Evolutionary conservation across 163 green algal genomes (phyloP).

Genomic region (Prototheca wickerhamii): DNA sequence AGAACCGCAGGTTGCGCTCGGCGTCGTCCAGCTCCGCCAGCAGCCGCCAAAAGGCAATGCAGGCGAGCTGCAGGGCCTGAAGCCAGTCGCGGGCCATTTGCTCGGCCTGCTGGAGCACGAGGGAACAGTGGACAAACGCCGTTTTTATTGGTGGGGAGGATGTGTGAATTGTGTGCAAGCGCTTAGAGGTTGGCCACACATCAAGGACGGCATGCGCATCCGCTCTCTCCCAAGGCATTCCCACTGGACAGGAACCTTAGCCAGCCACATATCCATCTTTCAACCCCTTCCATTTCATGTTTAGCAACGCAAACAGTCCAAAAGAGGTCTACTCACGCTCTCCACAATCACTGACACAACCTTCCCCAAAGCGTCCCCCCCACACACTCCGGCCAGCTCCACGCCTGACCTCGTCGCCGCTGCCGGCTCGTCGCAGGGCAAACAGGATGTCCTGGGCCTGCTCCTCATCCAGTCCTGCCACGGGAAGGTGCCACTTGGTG

Average conservation of each 20-base stretch:
- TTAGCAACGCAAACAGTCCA: no score
- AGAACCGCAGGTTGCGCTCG: slow-evolving; percentile 50
- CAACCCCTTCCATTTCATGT: no score
- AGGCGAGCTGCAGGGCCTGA: slow-evolving; percentile 21
- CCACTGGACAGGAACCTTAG: no score
- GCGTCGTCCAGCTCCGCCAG: slow-evolving; percentile 34
- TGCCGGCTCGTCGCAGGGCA: slow-evolving; percentile 12
- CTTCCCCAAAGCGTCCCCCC: not conserved
- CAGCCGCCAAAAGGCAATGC: slow-evolving; percentile 26
- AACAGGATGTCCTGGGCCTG: slow-evolving; percentile 22
- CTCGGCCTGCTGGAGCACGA: not conserved
- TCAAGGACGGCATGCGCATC: no score
- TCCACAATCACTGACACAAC: not conserved
- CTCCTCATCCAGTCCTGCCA: slow-evolving; percentile 19
- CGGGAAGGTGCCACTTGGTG: not conserved
- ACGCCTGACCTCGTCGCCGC: slow-evolving; percentile 1
- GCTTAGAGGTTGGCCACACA: no score
- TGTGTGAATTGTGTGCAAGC: no score
- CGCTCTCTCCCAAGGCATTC: no score
- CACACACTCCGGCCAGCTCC: not conserved
- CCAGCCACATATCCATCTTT: no score
- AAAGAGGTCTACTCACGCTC: not conserved
- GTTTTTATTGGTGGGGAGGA: not conserved
- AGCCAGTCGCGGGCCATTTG: slow-evolving; percentile 29
- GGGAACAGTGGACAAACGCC: not conserved